These are phyloP conservation scores for Populus hybrid DNA, from an alignment of 441 rosid species.

Conservation along the genomic window DNA sequence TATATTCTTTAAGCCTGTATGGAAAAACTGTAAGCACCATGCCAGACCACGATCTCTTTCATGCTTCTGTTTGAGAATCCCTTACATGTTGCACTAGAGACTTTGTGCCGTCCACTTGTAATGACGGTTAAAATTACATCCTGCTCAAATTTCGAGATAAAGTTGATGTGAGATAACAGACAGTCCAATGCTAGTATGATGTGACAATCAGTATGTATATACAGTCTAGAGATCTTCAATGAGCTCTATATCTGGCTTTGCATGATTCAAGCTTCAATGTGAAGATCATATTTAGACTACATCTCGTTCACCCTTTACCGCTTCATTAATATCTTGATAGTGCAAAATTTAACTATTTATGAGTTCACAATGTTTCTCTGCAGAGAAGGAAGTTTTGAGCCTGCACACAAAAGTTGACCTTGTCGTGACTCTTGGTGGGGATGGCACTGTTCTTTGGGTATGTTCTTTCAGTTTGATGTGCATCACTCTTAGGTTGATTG, in stretches of 20 bases:
- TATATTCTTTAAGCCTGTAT: neutral
- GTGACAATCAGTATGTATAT: neutral
- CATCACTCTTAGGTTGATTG: neutral
- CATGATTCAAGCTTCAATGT: neutral
- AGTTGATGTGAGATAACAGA: neutral
- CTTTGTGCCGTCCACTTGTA: neutral
- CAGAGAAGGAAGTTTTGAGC: constrained; percentile 65
- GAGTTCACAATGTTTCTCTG: constrained; percentile 20
- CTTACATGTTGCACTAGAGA: neutral
- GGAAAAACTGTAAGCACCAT: neutral
- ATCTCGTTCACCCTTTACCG: neutral
- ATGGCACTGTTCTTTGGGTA: constrained; percentile 99
- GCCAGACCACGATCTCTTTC: neutral
- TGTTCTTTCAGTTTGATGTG: constrained; percentile 18
- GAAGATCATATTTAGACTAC: neutral
- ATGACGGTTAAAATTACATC: neutral
- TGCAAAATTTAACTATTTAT: constrained; percentile 7
- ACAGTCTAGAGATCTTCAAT: neutral
- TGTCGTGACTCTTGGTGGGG: constrained; percentile 97
- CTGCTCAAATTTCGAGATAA: neutral
- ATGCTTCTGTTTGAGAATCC: neutral
- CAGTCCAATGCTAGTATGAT: neutral
- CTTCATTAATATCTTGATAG: neutral
- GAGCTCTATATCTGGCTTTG: neutral
- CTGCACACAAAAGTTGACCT: constrained; percentile 91